A percentile compares a stretch with the other conserved stretches of the same genome.
phyloP scores from a whole-genome alignment of 2,329 filamentous ascomycete genomes.

The Aspergillus tanneri region DNA sequence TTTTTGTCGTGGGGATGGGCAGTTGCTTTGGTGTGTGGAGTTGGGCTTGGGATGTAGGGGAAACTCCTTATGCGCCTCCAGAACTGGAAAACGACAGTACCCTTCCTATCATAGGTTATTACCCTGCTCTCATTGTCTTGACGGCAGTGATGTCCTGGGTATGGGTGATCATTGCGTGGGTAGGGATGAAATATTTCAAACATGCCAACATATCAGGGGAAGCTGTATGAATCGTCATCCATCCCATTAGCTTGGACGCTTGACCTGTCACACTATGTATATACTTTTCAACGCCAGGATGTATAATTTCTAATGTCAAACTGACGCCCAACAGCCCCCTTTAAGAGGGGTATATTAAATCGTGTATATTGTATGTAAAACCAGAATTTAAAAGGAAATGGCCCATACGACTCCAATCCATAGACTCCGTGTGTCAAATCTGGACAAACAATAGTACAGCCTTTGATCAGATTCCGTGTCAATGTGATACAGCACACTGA shows the following conservation, averaged over 20 bases:
- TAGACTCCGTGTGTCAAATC: too few species aligned
- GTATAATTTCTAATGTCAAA: background rate
- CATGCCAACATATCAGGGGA: conserved; percentile 85
- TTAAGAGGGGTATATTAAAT: background rate
- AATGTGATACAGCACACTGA: conserved; percentile 24
- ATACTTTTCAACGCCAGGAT: background rate
- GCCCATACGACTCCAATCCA: conserved; percentile 1
- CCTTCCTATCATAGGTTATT: conserved; percentile 93
- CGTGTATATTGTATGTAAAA: conserved; percentile 4
- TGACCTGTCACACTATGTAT: too few species aligned
- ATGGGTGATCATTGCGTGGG: conserved; percentile 96
- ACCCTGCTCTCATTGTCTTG: conserved; percentile 88
- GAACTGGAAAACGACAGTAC: conserved; percentile 95
- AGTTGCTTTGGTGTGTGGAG: conserved; percentile 93
- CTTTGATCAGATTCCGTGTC: background rate
- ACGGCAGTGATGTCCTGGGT: conserved; percentile 98
- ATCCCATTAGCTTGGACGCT: too few species aligned
- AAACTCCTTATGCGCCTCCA: conserved; percentile 90
- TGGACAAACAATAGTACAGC: too few species aligned
- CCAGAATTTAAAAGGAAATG: background rate
- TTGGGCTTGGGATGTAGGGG: conserved; percentile 98
- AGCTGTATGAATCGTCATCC: conserved; percentile 48
- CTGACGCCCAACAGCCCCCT: background rate
- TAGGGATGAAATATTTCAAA: conserved; percentile 98
- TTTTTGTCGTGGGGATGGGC: conserved; percentile 96